Evolutionary conservation across 495 filamentous ascomycete genomes (phyloP).

Genomic region (Friedmanniomyces simplex): DNA sequence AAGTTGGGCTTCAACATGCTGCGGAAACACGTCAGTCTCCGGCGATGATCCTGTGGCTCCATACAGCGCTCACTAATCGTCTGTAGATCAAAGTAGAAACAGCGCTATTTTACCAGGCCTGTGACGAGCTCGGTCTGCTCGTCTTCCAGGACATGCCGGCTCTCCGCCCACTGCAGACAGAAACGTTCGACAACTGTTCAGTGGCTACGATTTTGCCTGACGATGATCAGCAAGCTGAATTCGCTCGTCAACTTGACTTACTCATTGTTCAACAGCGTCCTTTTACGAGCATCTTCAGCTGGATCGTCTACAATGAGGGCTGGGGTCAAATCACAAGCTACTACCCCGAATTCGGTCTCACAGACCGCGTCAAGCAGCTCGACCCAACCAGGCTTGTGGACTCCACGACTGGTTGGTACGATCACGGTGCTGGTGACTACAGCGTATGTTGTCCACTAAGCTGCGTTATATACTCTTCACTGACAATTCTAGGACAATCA

Average conservation of each 20-base stretch:
- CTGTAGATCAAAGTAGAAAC: constrained; percentile 56
- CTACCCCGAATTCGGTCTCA: constrained; percentile 47
- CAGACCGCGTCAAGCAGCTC: constrained; percentile 40
- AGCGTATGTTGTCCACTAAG: constrained; percentile 33
- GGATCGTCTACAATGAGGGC: constrained; percentile 61
- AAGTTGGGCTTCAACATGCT: constrained; percentile 55
- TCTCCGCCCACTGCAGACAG: constrained; percentile 30
- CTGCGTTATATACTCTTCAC: neutral
- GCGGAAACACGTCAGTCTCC: constrained; percentile 49
- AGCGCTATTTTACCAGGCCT: constrained; percentile 55
- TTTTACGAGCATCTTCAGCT: constrained; percentile 48
- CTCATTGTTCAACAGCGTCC: constrained; percentile 51
- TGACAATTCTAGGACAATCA: constrained; percentile 46
- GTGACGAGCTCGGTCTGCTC: constrained; percentile 54
- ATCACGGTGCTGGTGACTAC: constrained; percentile 50
- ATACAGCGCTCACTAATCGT: neutral
- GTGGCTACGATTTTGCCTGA: constrained; percentile 32
- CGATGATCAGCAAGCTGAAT: constrained; percentile 46
- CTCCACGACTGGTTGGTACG: constrained; percentile 50
- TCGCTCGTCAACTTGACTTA: constrained; percentile 50
- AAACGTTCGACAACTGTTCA: constrained; percentile 12
- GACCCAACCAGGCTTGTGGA: constrained; percentile 54
- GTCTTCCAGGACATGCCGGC: constrained; percentile 63
- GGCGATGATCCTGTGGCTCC: neutral
- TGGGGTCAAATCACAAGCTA: constrained; percentile 49